These are phyloP conservation scores for Xenoacremonium recifei DNA, from an alignment of 2,329 filamentous ascomycete species.

Conservation along the genomic window DNA sequence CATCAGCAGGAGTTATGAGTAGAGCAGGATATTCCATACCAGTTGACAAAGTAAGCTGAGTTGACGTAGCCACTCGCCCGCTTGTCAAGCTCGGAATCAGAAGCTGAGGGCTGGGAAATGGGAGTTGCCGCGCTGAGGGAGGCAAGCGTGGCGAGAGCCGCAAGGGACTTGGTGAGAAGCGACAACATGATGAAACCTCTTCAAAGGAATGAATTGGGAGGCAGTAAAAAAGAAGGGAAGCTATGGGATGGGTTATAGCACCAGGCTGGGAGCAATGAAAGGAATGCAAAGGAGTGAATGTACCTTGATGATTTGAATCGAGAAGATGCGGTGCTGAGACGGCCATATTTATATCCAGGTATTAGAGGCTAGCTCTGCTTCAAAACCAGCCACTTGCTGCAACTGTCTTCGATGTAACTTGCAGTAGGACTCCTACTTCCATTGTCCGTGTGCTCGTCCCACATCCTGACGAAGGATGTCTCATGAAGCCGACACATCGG, in stretches of 20 bases:
- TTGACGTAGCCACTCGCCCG: conserved; percentile 30
- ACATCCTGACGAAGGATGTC: conserved; percentile 5
- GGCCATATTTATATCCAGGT: conserved; percentile 3
- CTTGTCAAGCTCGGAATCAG: conserved; percentile 12
- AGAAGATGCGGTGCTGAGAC: not conserved
- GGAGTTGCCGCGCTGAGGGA: conserved; percentile 21
- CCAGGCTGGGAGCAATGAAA: too few species aligned
- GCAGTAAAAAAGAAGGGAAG: conserved; percentile 12
- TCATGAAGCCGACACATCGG: conserved; percentile 7
- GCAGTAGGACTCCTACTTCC: not conserved
- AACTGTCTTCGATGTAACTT: not conserved
- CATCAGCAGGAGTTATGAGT: not conserved
- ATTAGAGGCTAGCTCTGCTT: not conserved
- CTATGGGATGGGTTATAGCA: not conserved
- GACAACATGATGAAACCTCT: conserved; percentile 21
- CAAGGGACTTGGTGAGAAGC: conserved; percentile 24
- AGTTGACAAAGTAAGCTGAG: conserved; percentile 49
- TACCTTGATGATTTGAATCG: conserved; percentile 1
- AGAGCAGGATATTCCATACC: conserved; percentile 29
- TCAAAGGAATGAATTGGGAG: conserved; percentile 3
- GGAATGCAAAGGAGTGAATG: conserved; percentile 4
- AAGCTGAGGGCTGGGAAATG: not conserved
- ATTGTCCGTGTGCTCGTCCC: not conserved
- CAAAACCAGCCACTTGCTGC: not conserved
- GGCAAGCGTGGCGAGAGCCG: conserved; percentile 25